Conservation (phyloP, 75 land plant species). For the Chamaecyparis obtusa region DNA sequence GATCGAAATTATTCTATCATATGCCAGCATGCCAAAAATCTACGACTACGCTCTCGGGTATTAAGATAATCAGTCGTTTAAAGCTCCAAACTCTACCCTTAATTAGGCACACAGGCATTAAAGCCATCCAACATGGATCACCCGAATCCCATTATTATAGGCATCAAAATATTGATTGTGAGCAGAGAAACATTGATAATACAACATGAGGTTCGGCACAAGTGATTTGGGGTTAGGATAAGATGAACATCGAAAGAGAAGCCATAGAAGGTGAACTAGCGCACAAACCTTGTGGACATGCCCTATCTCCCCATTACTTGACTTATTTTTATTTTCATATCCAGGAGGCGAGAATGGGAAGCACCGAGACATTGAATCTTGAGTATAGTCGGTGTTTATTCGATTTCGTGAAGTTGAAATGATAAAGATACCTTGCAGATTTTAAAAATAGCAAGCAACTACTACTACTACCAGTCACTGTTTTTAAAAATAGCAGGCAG, state of each 20-base stretch:
- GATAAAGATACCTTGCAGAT: too few species aligned
- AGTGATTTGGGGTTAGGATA: not conserved
- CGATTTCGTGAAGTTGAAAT: not conserved
- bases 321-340: not conserved
- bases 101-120: not conserved
- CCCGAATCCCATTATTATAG: not conserved
- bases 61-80: too few species aligned
- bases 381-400: not conserved
- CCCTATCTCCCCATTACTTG: not conserved
- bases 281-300: not conserved
- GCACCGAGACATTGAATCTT: not conserved
- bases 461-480: too few species aligned
- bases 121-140: not conserved
- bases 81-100: not conserved
- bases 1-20: too few species aligned
- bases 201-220: not conserved
- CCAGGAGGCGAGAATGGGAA: not conserved
- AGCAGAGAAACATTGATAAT: not conserved
- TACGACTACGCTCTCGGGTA: too few species aligned
- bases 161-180: not conserved
- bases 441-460: too few species aligned
- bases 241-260: conserved; percentile 1
- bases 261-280: not conserved
- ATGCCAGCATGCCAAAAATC: too few species aligned
- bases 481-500: too few species aligned